phyloP scores from a whole-genome alignment of 345 rosid species.

The Corchorus olitorius region DNA sequence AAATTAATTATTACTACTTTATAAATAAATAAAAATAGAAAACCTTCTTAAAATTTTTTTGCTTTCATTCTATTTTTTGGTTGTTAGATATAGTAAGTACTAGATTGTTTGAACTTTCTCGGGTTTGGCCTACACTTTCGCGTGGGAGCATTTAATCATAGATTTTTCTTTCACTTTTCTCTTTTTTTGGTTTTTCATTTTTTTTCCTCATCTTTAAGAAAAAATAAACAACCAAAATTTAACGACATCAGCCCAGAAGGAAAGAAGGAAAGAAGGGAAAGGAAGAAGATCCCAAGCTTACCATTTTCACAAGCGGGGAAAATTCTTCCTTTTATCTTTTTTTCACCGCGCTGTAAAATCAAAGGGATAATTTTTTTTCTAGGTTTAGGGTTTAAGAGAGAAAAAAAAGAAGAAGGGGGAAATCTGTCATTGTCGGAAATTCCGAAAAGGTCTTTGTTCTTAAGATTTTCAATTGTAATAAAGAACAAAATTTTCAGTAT shows the following conservation, averaged over 20 bases:
- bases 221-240: too few relatives aligned
- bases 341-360: background rate
- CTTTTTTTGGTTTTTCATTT: background rate
- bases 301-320: background rate
- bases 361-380: background rate
- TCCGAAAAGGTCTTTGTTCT: background rate
- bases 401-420: background rate
- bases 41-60: too few relatives aligned
- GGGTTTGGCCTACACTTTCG: background rate
- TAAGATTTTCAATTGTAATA: background rate
- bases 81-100: background rate
- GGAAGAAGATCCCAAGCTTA: background rate
- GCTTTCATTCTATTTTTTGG: background rate
- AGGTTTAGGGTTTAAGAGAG: background rate
- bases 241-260: background rate
- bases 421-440: slow-evolving; percentile 5
- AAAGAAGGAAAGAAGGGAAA: background rate
- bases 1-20: background rate
- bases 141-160: background rate
- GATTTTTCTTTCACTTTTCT: background rate
- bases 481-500: background rate
- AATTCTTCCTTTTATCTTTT: background rate
- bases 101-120: background rate
- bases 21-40: background rate
- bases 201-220: too few relatives aligned